Evolutionary conservation across 768 basidiomycete species (phyloP).

Genomic region (Macrolepiota albuminosa): DNA sequence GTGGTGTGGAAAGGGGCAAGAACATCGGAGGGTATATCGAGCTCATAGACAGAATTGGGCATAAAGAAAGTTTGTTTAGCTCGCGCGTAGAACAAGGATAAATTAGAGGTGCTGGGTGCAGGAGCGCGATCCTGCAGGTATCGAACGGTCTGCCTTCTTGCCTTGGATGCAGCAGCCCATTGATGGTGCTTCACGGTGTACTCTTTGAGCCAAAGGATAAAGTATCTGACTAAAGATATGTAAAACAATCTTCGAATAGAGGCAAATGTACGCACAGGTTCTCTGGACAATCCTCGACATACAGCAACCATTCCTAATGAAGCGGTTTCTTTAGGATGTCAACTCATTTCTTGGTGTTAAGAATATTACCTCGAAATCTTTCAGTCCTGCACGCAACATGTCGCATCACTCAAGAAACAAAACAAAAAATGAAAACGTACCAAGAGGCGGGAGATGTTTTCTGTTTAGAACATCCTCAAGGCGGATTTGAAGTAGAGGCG

Average conservation of each 20-base stretch:
- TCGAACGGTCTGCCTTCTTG: constrained; percentile 24
- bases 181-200: constrained; percentile 50
- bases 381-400: constrained; percentile 41
- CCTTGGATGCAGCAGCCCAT: constrained; percentile 34
- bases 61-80: constrained; percentile 82
- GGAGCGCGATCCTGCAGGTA: constrained; percentile 32
- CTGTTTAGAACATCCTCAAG: constrained; percentile 74
- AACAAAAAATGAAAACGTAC: constrained; percentile 23
- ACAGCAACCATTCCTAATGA: constrained; percentile 71
- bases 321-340: neutral
- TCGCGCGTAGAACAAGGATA: constrained; percentile 73
- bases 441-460: constrained; percentile 76
- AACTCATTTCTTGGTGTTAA: neutral
- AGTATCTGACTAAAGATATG: constrained; percentile 44
- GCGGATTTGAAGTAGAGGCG: constrained; percentile 60
- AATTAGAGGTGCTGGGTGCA: constrained; percentile 42
- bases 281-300: constrained; percentile 71
- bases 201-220: constrained; percentile 77
- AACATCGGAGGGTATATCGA: constrained; percentile 62
- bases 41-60: constrained; percentile 65
- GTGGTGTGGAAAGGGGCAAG: constrained; percentile 54
- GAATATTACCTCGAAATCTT: constrained; percentile 56
- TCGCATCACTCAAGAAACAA: neutral
- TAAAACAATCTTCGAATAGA: neutral
- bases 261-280: constrained; percentile 49